A percentile compares a stretch with the other conserved stretches of the same genome.
Conservation (phyloP, 805 yeast genomes). For the Metschnikowia arizonensis region DNA sequence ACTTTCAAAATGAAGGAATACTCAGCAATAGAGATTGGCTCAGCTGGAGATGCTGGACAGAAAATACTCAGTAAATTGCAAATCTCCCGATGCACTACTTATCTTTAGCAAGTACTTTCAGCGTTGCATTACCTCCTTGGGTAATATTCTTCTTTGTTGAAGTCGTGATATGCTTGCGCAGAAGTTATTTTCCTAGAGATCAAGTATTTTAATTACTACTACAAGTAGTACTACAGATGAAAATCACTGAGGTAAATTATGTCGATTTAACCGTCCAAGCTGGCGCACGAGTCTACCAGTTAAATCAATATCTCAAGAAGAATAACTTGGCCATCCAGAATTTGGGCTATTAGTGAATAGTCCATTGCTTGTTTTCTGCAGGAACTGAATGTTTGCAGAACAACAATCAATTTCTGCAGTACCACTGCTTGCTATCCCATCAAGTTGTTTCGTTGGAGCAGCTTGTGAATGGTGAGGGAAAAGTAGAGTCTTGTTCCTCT, state of each 20-base stretch:
- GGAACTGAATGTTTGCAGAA: conserved; percentile 98
- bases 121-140: too few species aligned
- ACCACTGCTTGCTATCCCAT: conserved; percentile 84
- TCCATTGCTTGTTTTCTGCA: conserved; percentile 96
- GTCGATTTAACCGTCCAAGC: conserved; percentile 95
- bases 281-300: conserved; percentile 73
- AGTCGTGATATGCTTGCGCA: too few species aligned
- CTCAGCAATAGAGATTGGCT: too few species aligned
- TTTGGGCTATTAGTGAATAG: conserved; percentile 89
- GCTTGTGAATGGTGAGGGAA: conserved; percentile 72
- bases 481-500: conserved; percentile 62
- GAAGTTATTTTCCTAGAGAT: too few species aligned
- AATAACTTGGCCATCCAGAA: conserved; percentile 81
- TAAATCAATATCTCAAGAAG: conserved; percentile 61
- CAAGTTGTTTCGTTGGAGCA: conserved; percentile 80
- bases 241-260: conserved; percentile 47
- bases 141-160: too few species aligned
- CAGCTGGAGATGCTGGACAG: too few species aligned
- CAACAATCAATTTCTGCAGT: conserved; percentile 90
- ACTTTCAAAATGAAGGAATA: too few species aligned
- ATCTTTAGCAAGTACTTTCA: too few species aligned
- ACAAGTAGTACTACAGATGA: too few species aligned
- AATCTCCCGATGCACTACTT: too few species aligned
- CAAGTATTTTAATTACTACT: too few species aligned
- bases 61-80: too few species aligned